Base-by-base conservation (phyloP, 2,329 filamentous ascomycete species). In the Fonsecaea pugnacius region DNA sequence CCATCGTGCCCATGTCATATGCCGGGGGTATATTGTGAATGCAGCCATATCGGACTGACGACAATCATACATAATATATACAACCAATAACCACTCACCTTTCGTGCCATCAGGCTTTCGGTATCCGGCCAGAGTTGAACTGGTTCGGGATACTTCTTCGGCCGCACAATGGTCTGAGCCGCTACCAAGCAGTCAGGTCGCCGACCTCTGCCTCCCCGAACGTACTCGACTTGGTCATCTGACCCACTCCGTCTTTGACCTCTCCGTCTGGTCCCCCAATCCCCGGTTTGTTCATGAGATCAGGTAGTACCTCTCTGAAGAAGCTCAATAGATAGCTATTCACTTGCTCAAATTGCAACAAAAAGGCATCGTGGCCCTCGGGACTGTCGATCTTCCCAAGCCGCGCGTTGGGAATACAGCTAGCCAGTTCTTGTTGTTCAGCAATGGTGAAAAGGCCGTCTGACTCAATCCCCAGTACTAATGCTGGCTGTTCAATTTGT, bases 391-490 rank as follows among this genome's bases (percentile, higher is more conserved):
- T 99, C 53, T 88, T 91, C 77, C 92, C 88, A 30, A 99, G 80
- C 10, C 86, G 85, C 0, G 91, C 88, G 71, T 94, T 82, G 2
- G 89, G 89, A 67, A 98, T 92, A 64, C 90, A 87, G 38, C 88
- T 85, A 0, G 94, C 95, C 59, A 99, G 81, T 78, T 98, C 92
- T 76, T 97, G 84, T 79, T 99, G 95, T 79, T 99, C 95, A 5
- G 92, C 92, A 76, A 96, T 98, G 0, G 94, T 98, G 77, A 99
- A 99, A 0, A 99, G 85, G 0, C 95, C 95, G 72, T 99, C 95
- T 59, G 89, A 94, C 77, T 98, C 91, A 64, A 99, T 99, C 2
- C 95, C 95, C 1, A 99, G 84, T 1, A 99, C 91, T 7, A 99
- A 82, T 0, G 91, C 89, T 0, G 95, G 95, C 77, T 99, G 95